phyloP scores from a whole-genome alignment of 2,329 filamentous ascomycete species.

The Colletotrichum plurivorum region DNA sequence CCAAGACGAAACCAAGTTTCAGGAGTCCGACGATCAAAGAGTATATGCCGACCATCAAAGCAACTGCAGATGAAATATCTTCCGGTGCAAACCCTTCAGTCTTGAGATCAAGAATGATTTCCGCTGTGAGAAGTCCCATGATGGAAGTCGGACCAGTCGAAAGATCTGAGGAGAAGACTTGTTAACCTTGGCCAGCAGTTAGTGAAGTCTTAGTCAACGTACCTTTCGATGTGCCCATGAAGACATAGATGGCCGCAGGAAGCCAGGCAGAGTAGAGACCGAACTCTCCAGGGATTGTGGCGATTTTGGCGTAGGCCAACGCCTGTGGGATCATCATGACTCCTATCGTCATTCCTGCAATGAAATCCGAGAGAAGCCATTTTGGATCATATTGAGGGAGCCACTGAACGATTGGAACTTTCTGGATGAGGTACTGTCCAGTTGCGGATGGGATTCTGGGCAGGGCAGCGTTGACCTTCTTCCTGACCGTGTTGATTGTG shows the following conservation, averaged over 20 bases:
- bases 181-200: background rate
- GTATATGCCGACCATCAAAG: constrained; percentile 75
- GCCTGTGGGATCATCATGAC: constrained; percentile 74
- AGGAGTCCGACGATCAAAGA: constrained; percentile 71
- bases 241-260: constrained; percentile 68
- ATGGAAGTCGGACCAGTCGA: constrained; percentile 76
- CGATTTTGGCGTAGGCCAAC: constrained; percentile 74
- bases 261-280: constrained; percentile 73
- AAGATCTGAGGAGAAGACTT: constrained; percentile 59
- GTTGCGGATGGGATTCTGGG: constrained; percentile 65
- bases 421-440: constrained; percentile 70
- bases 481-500: constrained; percentile 52
- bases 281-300: constrained; percentile 72
- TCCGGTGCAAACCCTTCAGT: constrained; percentile 65
- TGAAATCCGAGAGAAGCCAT: constrained; percentile 74
- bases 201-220: constrained; percentile 1
- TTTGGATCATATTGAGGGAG: constrained; percentile 71
- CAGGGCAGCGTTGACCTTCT: constrained; percentile 47
- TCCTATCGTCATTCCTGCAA: constrained; percentile 73
- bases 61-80: constrained; percentile 72
- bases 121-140: constrained; percentile 73
- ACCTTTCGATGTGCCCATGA: constrained; percentile 76
- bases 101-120: constrained; percentile 68
- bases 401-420: constrained; percentile 75
- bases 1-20: constrained; percentile 75